These are phyloP conservation scores for Chlamydomonas eustigma DNA, from an alignment of 139 green algal species.

Conservation along the genomic window DNA sequence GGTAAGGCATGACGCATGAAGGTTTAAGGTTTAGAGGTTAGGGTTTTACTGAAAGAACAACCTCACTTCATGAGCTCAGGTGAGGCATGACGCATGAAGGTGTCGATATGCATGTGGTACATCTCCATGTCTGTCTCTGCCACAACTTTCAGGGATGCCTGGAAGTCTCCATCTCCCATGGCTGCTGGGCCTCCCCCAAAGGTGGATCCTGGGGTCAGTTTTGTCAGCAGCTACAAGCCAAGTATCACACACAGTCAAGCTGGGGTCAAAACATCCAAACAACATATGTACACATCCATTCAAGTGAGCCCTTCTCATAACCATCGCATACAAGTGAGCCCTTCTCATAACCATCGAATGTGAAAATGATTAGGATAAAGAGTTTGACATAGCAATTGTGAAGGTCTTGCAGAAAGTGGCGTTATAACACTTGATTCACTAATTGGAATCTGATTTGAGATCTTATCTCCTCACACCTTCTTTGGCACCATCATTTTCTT, in stretches of 20 bases:
- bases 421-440: too few species aligned
- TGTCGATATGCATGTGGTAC: conserved; percentile 39
- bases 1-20: background rate
- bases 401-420: too few species aligned
- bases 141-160: conserved; percentile 27
- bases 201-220: conserved; percentile 10
- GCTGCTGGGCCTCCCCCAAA: conserved; percentile 28
- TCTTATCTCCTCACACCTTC: conserved; percentile 28
- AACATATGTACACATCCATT: too few species aligned
- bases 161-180: conserved; percentile 36
- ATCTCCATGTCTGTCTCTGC: conserved; percentile 5
- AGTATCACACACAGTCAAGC: too few species aligned
- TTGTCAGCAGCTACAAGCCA: background rate
- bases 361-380: too few species aligned
- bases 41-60: too few species aligned
- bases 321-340: too few species aligned
- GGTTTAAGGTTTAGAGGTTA: too few species aligned
- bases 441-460: background rate
- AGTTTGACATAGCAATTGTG: too few species aligned
- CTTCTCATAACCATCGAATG: too few species aligned
- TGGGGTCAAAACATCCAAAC: too few species aligned
- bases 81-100: conserved; percentile 28
- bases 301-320: too few species aligned
- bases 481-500: conserved; percentile 33
- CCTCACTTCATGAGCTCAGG: conserved; percentile 22